Base-by-base conservation (phyloP, 805 yeast species). In the Lipomyces oligophaga region DNA sequence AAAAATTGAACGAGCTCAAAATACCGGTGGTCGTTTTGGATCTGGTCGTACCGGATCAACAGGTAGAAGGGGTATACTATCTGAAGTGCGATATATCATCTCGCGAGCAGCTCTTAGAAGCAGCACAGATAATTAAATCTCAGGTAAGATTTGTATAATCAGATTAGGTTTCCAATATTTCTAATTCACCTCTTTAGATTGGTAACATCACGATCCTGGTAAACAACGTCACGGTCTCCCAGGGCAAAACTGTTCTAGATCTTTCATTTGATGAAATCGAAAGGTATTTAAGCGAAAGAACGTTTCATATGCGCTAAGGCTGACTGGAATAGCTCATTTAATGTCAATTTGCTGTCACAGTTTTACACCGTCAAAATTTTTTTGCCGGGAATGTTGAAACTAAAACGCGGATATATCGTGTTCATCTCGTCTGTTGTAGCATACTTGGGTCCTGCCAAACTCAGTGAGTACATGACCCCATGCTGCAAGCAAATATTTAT, bases 371-470 rank as follows among this genome's bases (percentile, higher is more conserved):
- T 78, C 55, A 81, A 85, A 57, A 68, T 77, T 1, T 84, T 86
- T 58, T 65, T 89, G 11, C 95, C 96, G 0, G 78, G 69, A 33
- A 85, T 89, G 89, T 53, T 85, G 3, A 62, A 57, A 19, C 52
- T 63, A 19, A 70, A 72, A 47, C 70, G 93, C 34, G 96, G 97
- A 0, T 85, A 81, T 62, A 72, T 90, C 20, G 79, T 89, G 27
- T 85, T 87, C 3, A 72, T 89, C 30, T 86, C 93, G 0, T 85
- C 95, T 0, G 89, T 85, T 0, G 68, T 89, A 46, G 96, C 96
- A 0, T 80, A 82, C 56, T 73, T 85, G 72, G 76, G 94, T 0
- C 97, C 97, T 0, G 90, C 95, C 8, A 72, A 83, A 24, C 71
- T 88, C 47, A 70, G 69, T 51, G 51, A n/a, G 58, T 37, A 11